These are phyloP conservation scores for Ruellia speciosa DNA, from an alignment of 305 asterid genomes.

Conservation along the genomic window DNA sequence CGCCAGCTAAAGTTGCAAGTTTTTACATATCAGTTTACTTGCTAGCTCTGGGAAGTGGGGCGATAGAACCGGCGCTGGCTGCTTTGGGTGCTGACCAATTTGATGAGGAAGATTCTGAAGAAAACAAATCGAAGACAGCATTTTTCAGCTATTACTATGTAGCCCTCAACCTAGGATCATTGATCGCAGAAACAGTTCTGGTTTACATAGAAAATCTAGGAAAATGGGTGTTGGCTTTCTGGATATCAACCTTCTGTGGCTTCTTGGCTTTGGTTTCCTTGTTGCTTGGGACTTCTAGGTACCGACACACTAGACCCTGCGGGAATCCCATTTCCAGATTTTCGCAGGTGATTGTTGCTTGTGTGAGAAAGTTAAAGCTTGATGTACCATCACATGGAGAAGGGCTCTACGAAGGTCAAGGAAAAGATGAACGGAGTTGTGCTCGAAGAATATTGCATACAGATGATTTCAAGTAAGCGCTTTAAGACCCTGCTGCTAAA, in stretches of 20 bases:
- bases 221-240: conserved; percentile 67
- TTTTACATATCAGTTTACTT: conserved; percentile 64
- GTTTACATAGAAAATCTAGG: conserved; percentile 64
- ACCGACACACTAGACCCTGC: conserved; percentile 47
- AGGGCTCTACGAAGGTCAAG: conserved; percentile 38
- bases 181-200: conserved; percentile 64
- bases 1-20: conserved; percentile 40
- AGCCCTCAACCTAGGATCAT: conserved; percentile 71
- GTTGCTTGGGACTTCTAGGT: conserved; percentile 47
- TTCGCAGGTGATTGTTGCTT: conserved; percentile 61
- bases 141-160: conserved; percentile 77
- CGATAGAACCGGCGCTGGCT: conserved; percentile 75
- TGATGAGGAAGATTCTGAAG: conserved; percentile 66
- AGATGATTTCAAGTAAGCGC: conserved; percentile 57
- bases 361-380: conserved; percentile 42
- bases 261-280: conserved; percentile 44
- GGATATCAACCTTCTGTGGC: conserved; percentile 68
- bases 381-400: conserved; percentile 40
- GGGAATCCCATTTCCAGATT: conserved; percentile 68
- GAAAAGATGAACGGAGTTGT: conserved; percentile 31
- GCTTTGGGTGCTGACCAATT: conserved; percentile 89
- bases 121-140: conserved; percentile 46
- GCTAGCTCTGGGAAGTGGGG: conserved; percentile 81
- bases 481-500: not conserved
- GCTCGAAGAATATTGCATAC: conserved; percentile 44